These are phyloP conservation scores for Pyrrhoderma lamaoense DNA, from an alignment of 1,284 basidiomycete species.

Conservation along the genomic window DNA sequence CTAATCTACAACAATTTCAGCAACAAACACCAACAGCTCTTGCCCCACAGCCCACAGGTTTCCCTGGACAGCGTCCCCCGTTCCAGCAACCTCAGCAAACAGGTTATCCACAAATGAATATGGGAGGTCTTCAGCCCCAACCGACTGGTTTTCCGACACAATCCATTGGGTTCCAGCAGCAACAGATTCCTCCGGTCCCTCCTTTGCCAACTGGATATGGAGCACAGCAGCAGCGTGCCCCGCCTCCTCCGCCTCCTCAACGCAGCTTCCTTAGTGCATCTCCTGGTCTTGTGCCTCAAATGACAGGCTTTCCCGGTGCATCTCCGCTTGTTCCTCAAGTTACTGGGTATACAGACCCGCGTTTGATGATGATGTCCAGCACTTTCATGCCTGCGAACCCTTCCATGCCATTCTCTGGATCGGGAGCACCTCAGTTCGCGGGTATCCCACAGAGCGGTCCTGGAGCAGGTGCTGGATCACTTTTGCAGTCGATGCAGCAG, in stretches of 20 bases:
- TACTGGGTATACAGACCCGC: conserved; percentile 81
- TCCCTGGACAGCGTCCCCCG: conserved; percentile 28
- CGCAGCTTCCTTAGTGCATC: conserved; percentile 45
- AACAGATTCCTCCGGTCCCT: conserved; percentile 53
- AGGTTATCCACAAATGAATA: conserved; percentile 33
- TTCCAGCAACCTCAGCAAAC: conserved; percentile 39
- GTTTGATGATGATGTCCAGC: conserved; percentile 77
- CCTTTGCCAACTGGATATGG: conserved; percentile 53
- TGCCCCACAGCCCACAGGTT: conserved; percentile 38
- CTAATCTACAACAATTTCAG: conserved; percentile 32
- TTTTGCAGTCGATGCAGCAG: conserved; percentile 76
- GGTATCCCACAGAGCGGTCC: conserved; percentile 51
- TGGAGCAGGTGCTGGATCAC: conserved; percentile 31
- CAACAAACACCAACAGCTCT: conserved; percentile 28
- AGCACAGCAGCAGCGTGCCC: conserved; percentile 26
- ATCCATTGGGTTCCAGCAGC: conserved; percentile 42
- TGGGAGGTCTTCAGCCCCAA: conserved; percentile 21
- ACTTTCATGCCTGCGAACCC: conserved; percentile 79
- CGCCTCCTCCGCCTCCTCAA: conserved; percentile 33
- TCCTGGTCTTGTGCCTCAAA: conserved; percentile 44
- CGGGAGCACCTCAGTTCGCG: conserved; percentile 57
- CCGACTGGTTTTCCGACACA: conserved; percentile 35
- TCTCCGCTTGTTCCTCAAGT: conserved; percentile 62
- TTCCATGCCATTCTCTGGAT: conserved; percentile 51
- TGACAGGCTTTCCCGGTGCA: conserved; percentile 49